Evolutionary conservation across 495 filamentous ascomycete species (phyloP).

Genomic region (Neurospora tetrasperma): DNA sequence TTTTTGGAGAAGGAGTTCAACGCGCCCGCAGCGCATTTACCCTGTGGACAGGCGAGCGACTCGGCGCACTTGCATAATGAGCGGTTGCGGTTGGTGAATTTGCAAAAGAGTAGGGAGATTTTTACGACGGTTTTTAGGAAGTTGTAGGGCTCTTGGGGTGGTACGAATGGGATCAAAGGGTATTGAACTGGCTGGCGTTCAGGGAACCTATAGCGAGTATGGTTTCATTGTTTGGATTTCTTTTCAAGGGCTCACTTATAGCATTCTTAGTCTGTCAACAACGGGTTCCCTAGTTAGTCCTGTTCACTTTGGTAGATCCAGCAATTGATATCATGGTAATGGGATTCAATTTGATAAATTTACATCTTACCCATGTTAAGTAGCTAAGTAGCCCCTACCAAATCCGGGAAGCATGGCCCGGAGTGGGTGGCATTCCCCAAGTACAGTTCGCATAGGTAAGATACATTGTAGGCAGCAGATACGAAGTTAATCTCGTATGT

Average conservation of each 20-base stretch:
- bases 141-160: constrained; percentile 3
- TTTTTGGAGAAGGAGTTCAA: constrained; percentile 93
- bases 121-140: constrained; percentile 71
- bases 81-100: constrained; percentile 71
- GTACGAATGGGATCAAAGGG: not conserved
- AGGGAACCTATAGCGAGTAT: not conserved
- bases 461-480: too few species aligned
- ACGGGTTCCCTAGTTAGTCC: not conserved
- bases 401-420: too few species aligned
- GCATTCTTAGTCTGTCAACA: not conserved
- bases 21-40: constrained; percentile 85
- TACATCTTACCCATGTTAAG: not conserved
- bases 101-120: constrained; percentile 86
- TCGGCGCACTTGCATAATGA: constrained; percentile 93
- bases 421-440: too few species aligned
- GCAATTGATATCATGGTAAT: not conserved
- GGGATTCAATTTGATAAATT: not conserved
- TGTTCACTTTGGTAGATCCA: not conserved
- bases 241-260: not conserved
- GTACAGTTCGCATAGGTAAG: too few species aligned
- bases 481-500: too few species aligned
- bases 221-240: not conserved
- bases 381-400: not conserved
- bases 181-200: not conserved
- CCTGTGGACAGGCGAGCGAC: constrained; percentile 92